Base-by-base conservation (phyloP, 2,329 filamentous ascomycete species). In the Calonectria honghensis region DNA sequence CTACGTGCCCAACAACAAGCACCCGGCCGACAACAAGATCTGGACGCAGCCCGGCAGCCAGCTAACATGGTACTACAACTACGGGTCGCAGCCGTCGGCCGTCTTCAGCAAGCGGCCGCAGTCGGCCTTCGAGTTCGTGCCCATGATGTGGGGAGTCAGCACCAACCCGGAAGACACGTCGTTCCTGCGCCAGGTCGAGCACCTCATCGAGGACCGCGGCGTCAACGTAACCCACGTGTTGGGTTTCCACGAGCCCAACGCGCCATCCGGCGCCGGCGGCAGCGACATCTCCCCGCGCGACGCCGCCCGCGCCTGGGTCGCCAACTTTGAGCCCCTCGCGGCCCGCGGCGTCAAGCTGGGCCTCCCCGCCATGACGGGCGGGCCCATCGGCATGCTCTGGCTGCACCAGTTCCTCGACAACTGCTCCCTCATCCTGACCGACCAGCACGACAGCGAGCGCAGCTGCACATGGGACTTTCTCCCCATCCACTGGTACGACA, bases 51-150 rank as follows among this genome's bases (percentile, higher is more conserved):
- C 86, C 7, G 88, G 87, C 48, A 91, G 90, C 24, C 90, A 92
- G 52, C 85, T 96, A 70, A 93, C 92, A 4, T 97, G 95, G 95
- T 97, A 97, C 88, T 97, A 96, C 89, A 96, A 96, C 87, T 97
- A 96, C 84, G 84, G 86, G 32, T 81, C 87, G 27, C 82, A 84
- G 4, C 94, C 94, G 1, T 91, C 92, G 0, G 75, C 88, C 0
- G 86, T 86, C 52, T 93, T 89, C 81, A 77, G 83, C 51, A 83
- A 87, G 65, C 80, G 88, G 37, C 79, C 88, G 0, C 90, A 93
- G 78, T 85, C 87, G 18, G 84, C 88, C 18, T 91, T 96, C 78
- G 89, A 94, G 83, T 97, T 95, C 83, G 92, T 96, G 1, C 94
- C 95, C 66, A 95, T 96, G 94, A 90, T 96, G 74, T 96, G 93